Evolutionary conservation across 2,329 filamentous ascomycete genomes (phyloP).

Genomic region (Colletotrichum gigasporum): DNA sequence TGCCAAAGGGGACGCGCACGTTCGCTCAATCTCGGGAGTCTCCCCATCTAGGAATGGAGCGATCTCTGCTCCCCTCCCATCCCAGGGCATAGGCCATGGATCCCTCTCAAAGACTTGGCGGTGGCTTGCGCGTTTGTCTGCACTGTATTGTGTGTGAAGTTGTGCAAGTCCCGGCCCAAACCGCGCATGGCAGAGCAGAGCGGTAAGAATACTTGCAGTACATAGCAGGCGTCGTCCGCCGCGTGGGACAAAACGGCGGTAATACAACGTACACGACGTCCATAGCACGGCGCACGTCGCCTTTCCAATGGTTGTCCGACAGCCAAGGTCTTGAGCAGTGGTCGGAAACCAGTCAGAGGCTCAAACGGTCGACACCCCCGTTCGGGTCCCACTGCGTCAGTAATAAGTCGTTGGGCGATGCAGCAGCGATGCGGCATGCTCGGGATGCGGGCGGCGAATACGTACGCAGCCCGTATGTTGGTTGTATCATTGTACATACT

Average conservation of each 20-base stretch:
- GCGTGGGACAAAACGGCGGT: too few relatives aligned
- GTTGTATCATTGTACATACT: not conserved
- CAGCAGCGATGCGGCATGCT: conserved; percentile 1
- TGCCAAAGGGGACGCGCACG: conserved; percentile 12
- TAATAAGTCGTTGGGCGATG: not conserved
- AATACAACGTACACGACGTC: too few relatives aligned
- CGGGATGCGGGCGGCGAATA: conserved; percentile 16
- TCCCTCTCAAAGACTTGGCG: too few relatives aligned
- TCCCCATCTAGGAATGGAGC: conserved; percentile 29
- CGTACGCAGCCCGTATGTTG: not conserved
- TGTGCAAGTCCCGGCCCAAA: not conserved
- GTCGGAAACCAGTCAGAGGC: conserved; percentile 19
- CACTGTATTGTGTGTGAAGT: too few relatives aligned
- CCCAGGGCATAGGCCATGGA: too few relatives aligned
- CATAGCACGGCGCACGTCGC: too few relatives aligned
- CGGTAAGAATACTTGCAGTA: too few relatives aligned
- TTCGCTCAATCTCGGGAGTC: conserved; percentile 21
- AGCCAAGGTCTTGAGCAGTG: conserved; percentile 7
- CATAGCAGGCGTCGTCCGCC: too few relatives aligned
- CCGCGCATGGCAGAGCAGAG: too few relatives aligned
- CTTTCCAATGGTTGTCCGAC: not conserved
- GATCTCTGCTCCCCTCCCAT: too few relatives aligned
- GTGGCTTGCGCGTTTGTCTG: not conserved
- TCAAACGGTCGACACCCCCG: not conserved
- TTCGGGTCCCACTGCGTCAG: not conserved